Evolutionary conservation across 2,329 filamentous ascomycete species (phyloP), one percentile per base, ranked within the genome.

Genomic region (Pyrenophora graminea): DNA sequence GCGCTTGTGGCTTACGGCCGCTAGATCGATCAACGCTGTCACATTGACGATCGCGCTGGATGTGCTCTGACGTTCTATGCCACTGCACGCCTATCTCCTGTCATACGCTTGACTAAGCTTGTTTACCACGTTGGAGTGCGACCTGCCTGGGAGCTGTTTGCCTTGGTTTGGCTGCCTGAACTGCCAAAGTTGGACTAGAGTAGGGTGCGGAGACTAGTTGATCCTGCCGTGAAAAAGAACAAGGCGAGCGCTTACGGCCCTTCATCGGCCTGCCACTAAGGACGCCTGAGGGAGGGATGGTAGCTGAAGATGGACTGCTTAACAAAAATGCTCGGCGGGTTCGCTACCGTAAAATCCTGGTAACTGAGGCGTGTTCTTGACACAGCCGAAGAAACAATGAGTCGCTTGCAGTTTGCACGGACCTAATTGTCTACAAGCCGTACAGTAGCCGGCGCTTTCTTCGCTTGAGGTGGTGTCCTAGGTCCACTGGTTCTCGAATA

Each of bases 21-120:
- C 12, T 36, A 44, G 55, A 56, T 62, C 56, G 55, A 56, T 62
- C 56, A 45, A 34, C 51, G 45, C 48, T 58, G 48, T 27, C 25
- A 36, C 19, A 15, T 51, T 44, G 53, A 51, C 52, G 51, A 61
- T 59, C 59, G 44, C 52, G 45, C 53, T 55, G 47, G 43, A 57
- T 48, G 30, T 25, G 30, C 19, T 12, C 38, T 55, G 40, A 51
- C 40, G 62, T 43, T 39, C 21, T 52, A 44, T 37, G 40, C 33
- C 38, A 43, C 44, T 43, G 52, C 54, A 48, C 55, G 45, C 51
- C 44, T 53, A 27, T 21, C 27, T 30, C 36, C 9, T 42, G 30
- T 38, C 42, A 33, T 51, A 37, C 33, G 32, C 38, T 18, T 6
- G 17, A 30, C 34, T 37, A 31, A 19, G 25, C 13, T 23, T 43